phyloP scores from a whole-genome alignment of 2,329 filamentous ascomycete genomes.

The Fusarium sp. region DNA sequence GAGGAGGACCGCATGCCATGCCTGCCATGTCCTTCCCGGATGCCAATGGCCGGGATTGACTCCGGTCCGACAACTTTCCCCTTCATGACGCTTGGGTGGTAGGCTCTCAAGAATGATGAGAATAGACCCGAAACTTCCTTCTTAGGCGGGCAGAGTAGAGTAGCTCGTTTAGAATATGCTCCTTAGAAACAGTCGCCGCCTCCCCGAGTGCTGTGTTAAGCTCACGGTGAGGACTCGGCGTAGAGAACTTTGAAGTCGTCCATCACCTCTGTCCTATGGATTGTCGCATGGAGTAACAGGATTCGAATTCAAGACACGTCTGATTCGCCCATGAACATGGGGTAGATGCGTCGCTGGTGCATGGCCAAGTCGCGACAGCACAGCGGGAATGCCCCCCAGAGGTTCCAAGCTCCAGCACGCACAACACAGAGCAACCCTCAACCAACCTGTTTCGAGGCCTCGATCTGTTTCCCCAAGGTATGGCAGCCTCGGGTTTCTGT shows the following conservation, averaged over 20 bases:
- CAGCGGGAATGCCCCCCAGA: background rate
- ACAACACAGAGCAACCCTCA: conserved; percentile 1
- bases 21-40: conserved; percentile 8
- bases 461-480: conserved; percentile 33
- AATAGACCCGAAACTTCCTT: background rate
- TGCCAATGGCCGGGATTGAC: conserved; percentile 17
- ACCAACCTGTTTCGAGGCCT: conserved; percentile 10
- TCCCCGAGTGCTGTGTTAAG: background rate
- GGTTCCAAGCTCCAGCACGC: too few species aligned
- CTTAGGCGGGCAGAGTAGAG: background rate
- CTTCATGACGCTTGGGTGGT: background rate
- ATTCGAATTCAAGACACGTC: background rate
- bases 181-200: background rate
- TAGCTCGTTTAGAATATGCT: background rate
- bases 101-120: background rate
- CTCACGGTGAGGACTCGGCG: background rate
- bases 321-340: conserved; percentile 22
- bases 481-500: background rate
- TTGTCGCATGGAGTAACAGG: background rate
- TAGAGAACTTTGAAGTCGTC: background rate
- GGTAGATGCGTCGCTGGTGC: conserved; percentile 9
- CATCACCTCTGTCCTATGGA: background rate
- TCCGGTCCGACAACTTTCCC: background rate
- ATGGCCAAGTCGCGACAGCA: background rate
- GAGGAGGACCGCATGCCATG: background rate